Base-by-base conservation (phyloP, 225 moss, liverwort and hornwort genomes). In the Ulota crispa region DNA sequence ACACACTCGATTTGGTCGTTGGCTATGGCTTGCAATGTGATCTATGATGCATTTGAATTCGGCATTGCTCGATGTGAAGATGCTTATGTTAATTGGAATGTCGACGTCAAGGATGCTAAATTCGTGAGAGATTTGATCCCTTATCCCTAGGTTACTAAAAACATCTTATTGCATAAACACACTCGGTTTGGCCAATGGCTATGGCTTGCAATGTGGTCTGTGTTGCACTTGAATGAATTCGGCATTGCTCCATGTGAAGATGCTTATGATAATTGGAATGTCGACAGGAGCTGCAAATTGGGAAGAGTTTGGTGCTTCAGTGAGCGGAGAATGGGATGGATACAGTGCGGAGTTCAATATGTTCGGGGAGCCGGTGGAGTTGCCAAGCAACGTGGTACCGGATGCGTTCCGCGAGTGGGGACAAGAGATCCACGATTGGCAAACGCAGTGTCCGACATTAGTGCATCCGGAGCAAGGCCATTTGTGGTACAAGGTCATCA, bases 301-400 rank as follows among this genome's bases (percentile, higher is more conserved):
- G 98, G 78, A 89, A 68, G 88, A 66, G 26, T 99, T 96, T 57
- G 75, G 68, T 74, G 87, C 87, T 27, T 85, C 82, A 26, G 91
- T 91, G 47, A 91, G 89, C 62, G 99, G 96, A 70, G 93, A 96
- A 62, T 99, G 99, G 99, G 93, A 94, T 74, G 99, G 99, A 8
- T 90, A 93, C 81, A 88, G 80, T 80, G 99, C 76, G 60, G 94
- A 93, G 45, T 94, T 99, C 53, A 92, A 90, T 50, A 85, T 86
- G 78, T 85, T 86, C 14, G 93, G 90, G 32, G 96, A 99, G 71
- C 92, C 95, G 57, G 18, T 77, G 20, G 87, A 93, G 81, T 80
- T 98, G 4, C 94, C 95, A 2, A 85, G 87, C 8, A 61, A 89
- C 30, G 92, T 91, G 62, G 87, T 98, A 42, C 97, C 97, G 3